Evolutionary conservation across 2,329 filamentous ascomycete genomes (phyloP).

Genomic region (Pseudonectria foliicola): DNA sequence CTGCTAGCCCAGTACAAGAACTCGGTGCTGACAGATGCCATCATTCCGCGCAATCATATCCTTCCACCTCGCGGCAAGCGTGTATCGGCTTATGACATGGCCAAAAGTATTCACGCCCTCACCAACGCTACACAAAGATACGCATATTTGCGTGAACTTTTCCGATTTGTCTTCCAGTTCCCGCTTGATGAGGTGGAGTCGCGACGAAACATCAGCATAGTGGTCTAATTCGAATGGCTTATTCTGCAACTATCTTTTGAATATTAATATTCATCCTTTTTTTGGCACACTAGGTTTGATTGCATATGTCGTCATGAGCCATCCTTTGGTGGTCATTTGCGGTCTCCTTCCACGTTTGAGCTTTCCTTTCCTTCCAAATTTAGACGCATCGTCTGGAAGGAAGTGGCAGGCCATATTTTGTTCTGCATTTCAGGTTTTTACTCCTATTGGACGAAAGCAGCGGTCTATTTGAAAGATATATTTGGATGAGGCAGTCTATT

Average conservation of each 20-base stretch:
- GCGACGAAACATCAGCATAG: conserved; percentile 58
- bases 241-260: conserved; percentile 9
- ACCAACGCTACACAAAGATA: conserved; percentile 60
- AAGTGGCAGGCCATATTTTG: too few species aligned
- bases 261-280: conserved; percentile 2
- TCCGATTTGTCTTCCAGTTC: conserved; percentile 77
- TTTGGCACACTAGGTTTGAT: too few species aligned
- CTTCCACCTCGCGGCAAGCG: conserved; percentile 49
- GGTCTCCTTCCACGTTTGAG: too few species aligned
- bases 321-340: too few species aligned
- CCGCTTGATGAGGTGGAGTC: conserved; percentile 68
- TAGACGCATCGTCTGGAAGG: too few species aligned
- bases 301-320: too few species aligned
- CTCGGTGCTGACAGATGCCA: conserved; percentile 65
- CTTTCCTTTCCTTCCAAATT: too few species aligned
- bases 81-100: conserved; percentile 66
- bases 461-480: conserved; percentile 9
- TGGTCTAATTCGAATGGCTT: conserved; percentile 27
- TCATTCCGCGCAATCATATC: conserved; percentile 34
- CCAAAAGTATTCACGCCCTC: conserved; percentile 73
- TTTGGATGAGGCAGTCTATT: conserved; percentile 17
- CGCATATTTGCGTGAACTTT: conserved; percentile 74
- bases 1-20: conserved; percentile 76
- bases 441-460: background rate
- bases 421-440: too few species aligned